Evolutionary conservation across 2,329 filamentous ascomycete genomes (phyloP), one percentile per base, ranked within the genome.

Genomic region (Paecilomyces dactylethromorphus): DNA sequence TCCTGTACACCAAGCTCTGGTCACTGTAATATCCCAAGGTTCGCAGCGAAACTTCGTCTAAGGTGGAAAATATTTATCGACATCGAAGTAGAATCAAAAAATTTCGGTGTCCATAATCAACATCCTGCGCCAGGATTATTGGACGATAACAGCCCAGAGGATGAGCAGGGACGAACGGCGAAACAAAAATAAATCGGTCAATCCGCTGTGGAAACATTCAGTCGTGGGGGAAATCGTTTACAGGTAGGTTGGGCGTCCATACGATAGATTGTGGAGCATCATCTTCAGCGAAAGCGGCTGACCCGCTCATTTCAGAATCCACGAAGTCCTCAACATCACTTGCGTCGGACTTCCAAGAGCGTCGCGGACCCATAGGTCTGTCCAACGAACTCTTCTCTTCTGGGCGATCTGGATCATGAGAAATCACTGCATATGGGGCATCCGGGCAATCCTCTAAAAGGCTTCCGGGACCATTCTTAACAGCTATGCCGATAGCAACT

Each of bases 401-500:
- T n/a, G 50, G 21, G 13, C 13, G 18, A 26, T 21, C 13, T 26
- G 11, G 21, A 52, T 52, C 50, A 12, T 52, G 50, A 21, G 13
- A 24, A 26, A 26, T 45, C 39, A 21, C 39, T 10, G 39, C 39
- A 18, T 3, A 52, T 52, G 4, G 22, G 26, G 11, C 26, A 4
- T n/a, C 45, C n/a, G 55, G 29, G 21, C 24, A 6, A 15, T 32
- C 52, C 49, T 54, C 53, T 53, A 80, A 58, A 61, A 80, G 67
- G 55, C 67, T 71, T 15, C 68, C 77, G 15, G 79, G 79, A 1
- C 79, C 79, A 56, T 79, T 70, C 55, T 72, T 75, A 51, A 81
- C 71, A 7, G 79, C 79, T 2, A 78, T 70, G n/a, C 78, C 78
- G 51, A 81, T 71, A 12, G 79, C 79, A 59, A 81, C 70, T 49